Conservation (phyloP, 805 yeast species). For the Maudiozyma turicensis region DNA sequence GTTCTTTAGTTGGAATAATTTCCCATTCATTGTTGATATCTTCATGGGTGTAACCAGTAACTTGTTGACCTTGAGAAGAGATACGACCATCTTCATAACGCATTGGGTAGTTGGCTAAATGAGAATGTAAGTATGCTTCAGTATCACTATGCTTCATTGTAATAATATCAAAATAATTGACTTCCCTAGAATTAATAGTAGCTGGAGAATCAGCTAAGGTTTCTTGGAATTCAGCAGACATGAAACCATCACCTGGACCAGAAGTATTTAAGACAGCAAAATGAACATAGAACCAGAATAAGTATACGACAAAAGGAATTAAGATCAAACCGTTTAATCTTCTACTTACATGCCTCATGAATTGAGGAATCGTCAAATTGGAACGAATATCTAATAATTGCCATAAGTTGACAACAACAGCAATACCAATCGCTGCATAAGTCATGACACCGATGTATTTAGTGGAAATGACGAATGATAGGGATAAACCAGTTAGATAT, state of each 20-base stretch:
- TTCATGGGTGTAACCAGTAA: constrained; percentile 52
- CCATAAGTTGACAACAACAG: constrained; percentile 86
- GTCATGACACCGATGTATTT: constrained; percentile 95
- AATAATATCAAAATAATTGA: constrained; percentile 66
- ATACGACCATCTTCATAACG: constrained; percentile 95
- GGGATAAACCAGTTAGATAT: constrained; percentile 66
- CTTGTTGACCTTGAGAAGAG: constrained; percentile 91
- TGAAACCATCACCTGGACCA: constrained; percentile 92
- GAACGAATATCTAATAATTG: constrained; percentile 60
- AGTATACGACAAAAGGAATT: constrained; percentile 71
- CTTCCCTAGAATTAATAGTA: constrained; percentile 58
- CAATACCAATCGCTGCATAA: constrained; percentile 76
- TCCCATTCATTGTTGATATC: constrained; percentile 79
- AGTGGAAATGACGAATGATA: constrained; percentile 89
- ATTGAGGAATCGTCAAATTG: constrained; percentile 49
- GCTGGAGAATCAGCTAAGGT: constrained; percentile 76
- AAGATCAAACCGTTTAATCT: constrained; percentile 64
- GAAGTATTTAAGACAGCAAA: constrained; percentile 72
- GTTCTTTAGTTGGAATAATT: constrained; percentile 53
- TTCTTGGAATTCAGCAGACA: constrained; percentile 94
- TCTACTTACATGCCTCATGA: constrained; percentile 62
- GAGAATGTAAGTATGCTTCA: constrained; percentile 75
- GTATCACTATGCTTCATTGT: constrained; percentile 78
- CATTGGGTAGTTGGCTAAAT: constrained; percentile 63
- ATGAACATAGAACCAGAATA: constrained; percentile 88